Evolutionary conservation across 2,329 filamentous ascomycete genomes (phyloP), one percentile per base, ranked within the genome.

Genomic region (Diaporthe australafricana): DNA sequence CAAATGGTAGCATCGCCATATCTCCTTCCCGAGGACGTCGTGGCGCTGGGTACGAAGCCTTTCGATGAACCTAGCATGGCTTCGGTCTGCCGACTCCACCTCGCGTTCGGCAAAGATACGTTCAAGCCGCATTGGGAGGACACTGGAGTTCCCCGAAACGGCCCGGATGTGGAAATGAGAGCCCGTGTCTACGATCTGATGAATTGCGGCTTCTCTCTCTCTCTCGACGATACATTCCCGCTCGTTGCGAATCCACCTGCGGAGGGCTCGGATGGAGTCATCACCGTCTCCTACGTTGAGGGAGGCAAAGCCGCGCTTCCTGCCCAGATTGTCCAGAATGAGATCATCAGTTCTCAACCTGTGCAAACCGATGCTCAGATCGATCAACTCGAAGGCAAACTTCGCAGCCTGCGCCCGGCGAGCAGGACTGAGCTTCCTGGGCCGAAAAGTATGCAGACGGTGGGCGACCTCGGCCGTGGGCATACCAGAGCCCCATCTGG

Each of bases 1-100:
- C 79, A 81, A 14, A 76, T 83, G 20, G 82, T 79, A 11, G 75
- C 82, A 11, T 85, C 83, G 53, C 83, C 83, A 17, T 90, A 89
- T 76, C 80, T 89, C 25, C 82, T 90, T 1, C 75, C 81, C 0
- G 88, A 90, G 76, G 88, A 90, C 70, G 75, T 86, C 70, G 81
- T 86, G 72, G 80, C 83, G 20, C 78, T 84, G 16, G 86, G 87
- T 5, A 77, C 87, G 38, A 79, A 81, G 20, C 82, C 85, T 3
- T 78, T 88, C 22, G 81, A 81, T 53, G 79, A 81, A 25, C 77
- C 81, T 1, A 72, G 77, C 12, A 77, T 87, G 5, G 83, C 83
- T 1, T 75, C 80, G 50, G 79, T 80, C 32, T 87, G 84, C 70
- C 80, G 82, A 69, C 79, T 83, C 20, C 83, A 81, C 70, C 81